A percentile compares a stretch with the other conserved stretches of the same genome.
Evolutionary conservation across 306 rosid genomes (phyloP).

Genomic region (Sphenostylis stenocarpa): DNA sequence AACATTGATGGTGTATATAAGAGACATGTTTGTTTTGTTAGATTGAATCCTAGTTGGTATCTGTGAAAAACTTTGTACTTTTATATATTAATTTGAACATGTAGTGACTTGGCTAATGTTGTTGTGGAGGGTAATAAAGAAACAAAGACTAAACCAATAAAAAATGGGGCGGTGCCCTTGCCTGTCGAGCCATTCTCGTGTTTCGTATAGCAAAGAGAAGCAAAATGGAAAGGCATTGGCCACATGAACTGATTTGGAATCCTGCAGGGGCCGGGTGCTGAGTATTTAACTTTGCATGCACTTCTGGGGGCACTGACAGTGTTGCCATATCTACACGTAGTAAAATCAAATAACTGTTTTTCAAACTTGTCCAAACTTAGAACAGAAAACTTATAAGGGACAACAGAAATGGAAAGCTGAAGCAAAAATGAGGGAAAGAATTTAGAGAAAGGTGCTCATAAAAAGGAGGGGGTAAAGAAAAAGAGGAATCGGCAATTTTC

Average conservation of each 20-base stretch:
- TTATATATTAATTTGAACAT: background rate
- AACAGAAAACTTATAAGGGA: background rate
- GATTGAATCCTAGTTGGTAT: background rate
- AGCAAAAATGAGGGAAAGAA: background rate
- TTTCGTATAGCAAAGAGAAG: conserved; percentile 28
- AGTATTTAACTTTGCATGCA: background rate
- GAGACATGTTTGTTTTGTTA: too few species aligned
- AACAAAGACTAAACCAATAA: background rate
- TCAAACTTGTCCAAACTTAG: conserved; percentile 13
- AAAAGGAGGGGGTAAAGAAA: background rate
- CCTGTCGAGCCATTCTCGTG: conserved; percentile 1
- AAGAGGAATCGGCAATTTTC: background rate
- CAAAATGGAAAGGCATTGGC: conserved; percentile 20
- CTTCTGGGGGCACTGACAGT: background rate
- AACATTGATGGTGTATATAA: background rate
- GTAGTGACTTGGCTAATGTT: conserved; percentile 8
- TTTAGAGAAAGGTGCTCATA: background rate
- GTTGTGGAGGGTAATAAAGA: conserved; percentile 22
- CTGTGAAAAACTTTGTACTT: background rate
- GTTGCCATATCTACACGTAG: background rate
- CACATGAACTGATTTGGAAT: conserved; percentile 4
- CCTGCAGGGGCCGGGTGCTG: background rate
- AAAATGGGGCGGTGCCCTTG: conserved; percentile 12
- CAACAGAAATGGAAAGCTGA: background rate
- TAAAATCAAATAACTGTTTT: background rate